Conservation (phyloP, 164 flowering plant species). For the Tinospora cordifolia region DNA sequence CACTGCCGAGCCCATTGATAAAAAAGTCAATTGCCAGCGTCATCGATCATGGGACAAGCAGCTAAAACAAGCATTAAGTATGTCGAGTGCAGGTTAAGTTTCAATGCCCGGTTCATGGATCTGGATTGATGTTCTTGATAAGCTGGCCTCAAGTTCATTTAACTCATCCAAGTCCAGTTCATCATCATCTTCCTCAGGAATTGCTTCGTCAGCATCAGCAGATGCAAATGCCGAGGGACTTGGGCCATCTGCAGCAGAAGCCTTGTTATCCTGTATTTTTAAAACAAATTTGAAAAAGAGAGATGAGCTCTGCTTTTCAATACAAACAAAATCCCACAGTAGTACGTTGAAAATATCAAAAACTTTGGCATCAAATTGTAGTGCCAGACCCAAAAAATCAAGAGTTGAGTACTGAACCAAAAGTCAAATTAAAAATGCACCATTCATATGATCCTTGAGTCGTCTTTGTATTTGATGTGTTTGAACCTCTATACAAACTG, state of each 20-base stretch:
- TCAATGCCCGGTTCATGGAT: conserved; percentile 44
- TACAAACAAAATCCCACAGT: too few species aligned
- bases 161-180: conserved; percentile 79
- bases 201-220: conserved; percentile 30
- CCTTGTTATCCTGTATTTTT: conserved; percentile 35
- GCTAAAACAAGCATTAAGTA: conserved; percentile 3
- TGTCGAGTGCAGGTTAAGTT: conserved; percentile 16
- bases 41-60: background rate
- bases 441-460: too few species aligned
- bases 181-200: conserved; percentile 48
- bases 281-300: conserved; percentile 2
- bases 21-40: background rate
- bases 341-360: too few species aligned
- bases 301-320: too few species aligned
- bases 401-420: too few species aligned
- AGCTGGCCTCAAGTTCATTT: conserved; percentile 77
- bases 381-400: too few species aligned
- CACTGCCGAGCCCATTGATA: background rate
- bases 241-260: conserved; percentile 37
- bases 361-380: too few species aligned
- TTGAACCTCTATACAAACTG: too few species aligned
- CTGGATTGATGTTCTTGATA: conserved; percentile 62
- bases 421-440: too few species aligned
- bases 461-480: too few species aligned
- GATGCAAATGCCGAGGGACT: conserved; percentile 45